Conservation (phyloP, 805 yeast genomes). For the Candida alai region DNA sequence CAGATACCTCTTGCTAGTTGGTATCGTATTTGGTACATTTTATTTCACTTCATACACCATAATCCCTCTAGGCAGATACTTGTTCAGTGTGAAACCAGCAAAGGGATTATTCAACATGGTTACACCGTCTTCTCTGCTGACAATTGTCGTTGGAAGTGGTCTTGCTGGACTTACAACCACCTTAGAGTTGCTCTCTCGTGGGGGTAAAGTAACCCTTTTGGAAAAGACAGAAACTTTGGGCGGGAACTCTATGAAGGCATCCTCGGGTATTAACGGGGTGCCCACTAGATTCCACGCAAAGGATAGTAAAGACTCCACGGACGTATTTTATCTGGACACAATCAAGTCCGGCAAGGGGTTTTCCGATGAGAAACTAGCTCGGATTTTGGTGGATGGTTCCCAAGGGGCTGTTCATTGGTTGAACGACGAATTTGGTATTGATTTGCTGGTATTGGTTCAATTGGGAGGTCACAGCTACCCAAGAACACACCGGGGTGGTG, state of each 20-base stretch:
- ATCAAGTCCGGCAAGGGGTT: slow-evolving; percentile 30
- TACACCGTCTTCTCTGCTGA: background rate
- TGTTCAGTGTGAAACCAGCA: background rate
- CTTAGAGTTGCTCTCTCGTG: slow-evolving; percentile 31
- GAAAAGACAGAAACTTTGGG: slow-evolving; percentile 51
- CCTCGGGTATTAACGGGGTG: slow-evolving; percentile 54
- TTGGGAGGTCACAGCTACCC: slow-evolving; percentile 41
- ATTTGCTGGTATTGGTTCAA: slow-evolving; percentile 27
- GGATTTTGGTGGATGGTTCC: slow-evolving; percentile 22
- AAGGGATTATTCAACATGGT: background rate
- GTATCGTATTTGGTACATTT: background rate
- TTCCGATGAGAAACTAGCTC: slow-evolving; percentile 22
- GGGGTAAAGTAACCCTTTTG: slow-evolving; percentile 38
- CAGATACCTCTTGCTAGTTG: background rate
- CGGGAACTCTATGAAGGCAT: slow-evolving; percentile 59
- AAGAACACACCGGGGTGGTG: slow-evolving; percentile 38
- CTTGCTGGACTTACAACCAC: slow-evolving; percentile 52
- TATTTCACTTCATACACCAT: slow-evolving; percentile 2
- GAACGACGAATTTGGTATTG: slow-evolving; percentile 19
- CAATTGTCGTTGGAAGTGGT: slow-evolving; percentile 51
- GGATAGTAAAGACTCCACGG: slow-evolving; percentile 22
- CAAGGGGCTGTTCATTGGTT: slow-evolving; percentile 33
- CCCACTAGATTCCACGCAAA: slow-evolving; percentile 25
- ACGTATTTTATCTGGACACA: slow-evolving; percentile 27
- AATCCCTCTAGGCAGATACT: too few relatives aligned